Base-by-base conservation (phyloP, 352 stramenopile genomes). In the Pythium vanterpoolii region DNA sequence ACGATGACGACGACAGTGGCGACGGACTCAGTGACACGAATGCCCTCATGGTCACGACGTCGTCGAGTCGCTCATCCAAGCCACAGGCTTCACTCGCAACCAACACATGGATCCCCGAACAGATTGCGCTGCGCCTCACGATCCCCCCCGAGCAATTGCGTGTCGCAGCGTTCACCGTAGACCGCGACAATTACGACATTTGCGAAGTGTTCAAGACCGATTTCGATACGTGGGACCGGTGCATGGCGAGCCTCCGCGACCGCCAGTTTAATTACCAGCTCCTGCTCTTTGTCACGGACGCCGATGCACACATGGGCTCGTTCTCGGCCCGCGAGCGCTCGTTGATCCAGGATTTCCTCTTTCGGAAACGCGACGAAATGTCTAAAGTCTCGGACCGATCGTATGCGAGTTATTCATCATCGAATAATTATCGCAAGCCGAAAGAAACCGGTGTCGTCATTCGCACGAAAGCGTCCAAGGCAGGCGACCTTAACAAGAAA, bases 361-460 rank as follows among this genome's bases (percentile, higher is more conserved):
- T 71, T 7, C 72, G 73, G 30, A 89, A 87, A 62, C 82, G 70
- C 21, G 79, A 89, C 34, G 81, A 90, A 53, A 84, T 76, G 44
- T 70, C 60, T 14, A 80, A 66, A 16, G 66, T 69, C 2, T 61
- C 73, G 46, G 84, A 83, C 44, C 83, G 71, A 11, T 76, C 59
- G 28, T 71, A 69, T 27, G 72, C 43, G 24, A 86, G 65, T 43
- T 73, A 73, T 18, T 86, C 85, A 26, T 60, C 50, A n/a, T n/a
- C n/a, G n/a, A n/a, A n/a, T 5, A 75, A 83, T 49, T 86, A 87
- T 42, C 67, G 75, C 40, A 93, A 91, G 44, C 81, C 83, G 3
- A 90, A 88, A 56, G 83, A 93, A 56, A 73, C 83, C 1, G 83
- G 80, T 10, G 64, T 93, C 14, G 81, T 93, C 27, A 94, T 91